A percentile compares a stretch with the other conserved stretches of the same genome.
Evolutionary conservation across 164 flowering plant genomes (phyloP).

Genomic region (Magnolia officinalis): DNA sequence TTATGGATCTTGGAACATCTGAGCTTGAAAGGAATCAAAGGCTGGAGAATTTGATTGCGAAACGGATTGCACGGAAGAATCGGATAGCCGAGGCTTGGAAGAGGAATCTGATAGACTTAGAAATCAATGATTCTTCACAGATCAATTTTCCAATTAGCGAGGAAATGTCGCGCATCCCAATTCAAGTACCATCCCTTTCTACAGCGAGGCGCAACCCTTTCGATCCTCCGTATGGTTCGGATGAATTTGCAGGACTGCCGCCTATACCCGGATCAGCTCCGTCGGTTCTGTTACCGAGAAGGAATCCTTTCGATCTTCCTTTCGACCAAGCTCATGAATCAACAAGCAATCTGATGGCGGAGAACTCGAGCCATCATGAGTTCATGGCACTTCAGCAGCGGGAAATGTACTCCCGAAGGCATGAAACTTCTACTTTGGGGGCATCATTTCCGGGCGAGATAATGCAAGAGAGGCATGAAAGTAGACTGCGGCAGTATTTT

Average conservation of each 20-base stretch:
- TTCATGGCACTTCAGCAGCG: conserved; percentile 41
- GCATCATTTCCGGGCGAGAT: conserved; percentile 44
- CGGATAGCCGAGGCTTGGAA: conserved; percentile 44
- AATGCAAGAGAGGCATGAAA: conserved; percentile 40
- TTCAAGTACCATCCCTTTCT: conserved; percentile 54
- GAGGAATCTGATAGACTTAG: conserved; percentile 80
- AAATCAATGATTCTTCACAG: conserved; percentile 31
- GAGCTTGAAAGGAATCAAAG: conserved; percentile 83
- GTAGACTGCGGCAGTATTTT: conserved; percentile 55
- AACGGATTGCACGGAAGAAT: conserved; percentile 60
- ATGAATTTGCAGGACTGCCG: conserved; percentile 46
- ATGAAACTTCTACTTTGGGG: conserved; percentile 69
- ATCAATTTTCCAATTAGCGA: background rate
- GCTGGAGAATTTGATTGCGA: conserved; percentile 78
- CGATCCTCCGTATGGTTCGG: conserved; percentile 55
- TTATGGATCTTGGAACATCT: conserved; percentile 73
- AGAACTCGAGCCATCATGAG: conserved; percentile 49
- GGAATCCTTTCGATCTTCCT: conserved; percentile 89
- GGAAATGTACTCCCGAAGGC: conserved; percentile 60
- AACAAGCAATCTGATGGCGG: conserved; percentile 58
- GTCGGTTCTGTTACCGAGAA: conserved; percentile 51
- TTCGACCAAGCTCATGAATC: conserved; percentile 65
- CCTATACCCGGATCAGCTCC: conserved; percentile 94
- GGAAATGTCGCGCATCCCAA: conserved; percentile 20
- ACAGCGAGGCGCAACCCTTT: conserved; percentile 70